Conservation (phyloP, 2,329 filamentous ascomycete genomes). For the Didymella keratinophila region DNA sequence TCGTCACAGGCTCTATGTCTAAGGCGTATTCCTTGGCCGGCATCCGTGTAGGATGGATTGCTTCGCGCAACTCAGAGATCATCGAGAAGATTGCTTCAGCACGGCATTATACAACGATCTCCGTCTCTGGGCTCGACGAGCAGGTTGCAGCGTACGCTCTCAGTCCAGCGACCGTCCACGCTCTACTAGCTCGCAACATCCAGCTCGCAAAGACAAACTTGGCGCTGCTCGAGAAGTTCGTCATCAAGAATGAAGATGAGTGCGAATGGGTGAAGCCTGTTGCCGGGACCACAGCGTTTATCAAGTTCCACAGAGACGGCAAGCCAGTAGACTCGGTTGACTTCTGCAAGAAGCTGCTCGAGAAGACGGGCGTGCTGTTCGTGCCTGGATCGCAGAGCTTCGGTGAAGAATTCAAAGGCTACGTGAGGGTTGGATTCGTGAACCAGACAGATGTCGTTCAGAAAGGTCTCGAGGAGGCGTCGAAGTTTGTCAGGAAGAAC, state of each 20-base stretch:
- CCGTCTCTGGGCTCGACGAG: slow-evolving; percentile 84
- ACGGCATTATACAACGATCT: slow-evolving; percentile 86
- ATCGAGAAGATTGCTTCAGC: slow-evolving; percentile 70
- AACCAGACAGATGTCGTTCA: slow-evolving; percentile 73
- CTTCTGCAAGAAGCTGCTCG: slow-evolving; percentile 73
- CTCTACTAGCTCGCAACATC: slow-evolving; percentile 69
- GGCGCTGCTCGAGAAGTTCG: slow-evolving; percentile 70
- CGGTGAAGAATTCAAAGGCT: slow-evolving; percentile 74
- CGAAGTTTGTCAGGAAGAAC: slow-evolving; percentile 63
- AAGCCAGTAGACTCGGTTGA: slow-evolving; percentile 73
- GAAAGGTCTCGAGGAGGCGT: slow-evolving; percentile 66
- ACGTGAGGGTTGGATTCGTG: slow-evolving; percentile 79
- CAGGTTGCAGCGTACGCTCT: slow-evolving; percentile 79
- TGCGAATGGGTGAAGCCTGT: slow-evolving; percentile 77
- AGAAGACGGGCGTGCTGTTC: slow-evolving; percentile 75
- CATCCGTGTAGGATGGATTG: slow-evolving; percentile 84
- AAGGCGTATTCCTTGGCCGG: slow-evolving; percentile 87
- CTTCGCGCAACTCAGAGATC: slow-evolving; percentile 68
- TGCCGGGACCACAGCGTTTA: slow-evolving; percentile 81
- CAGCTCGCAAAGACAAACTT: slow-evolving; percentile 73
- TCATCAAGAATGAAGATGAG: slow-evolving; percentile 68
- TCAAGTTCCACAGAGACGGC: slow-evolving; percentile 70
- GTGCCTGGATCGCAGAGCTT: slow-evolving; percentile 78
- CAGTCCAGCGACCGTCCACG: slow-evolving; percentile 68
- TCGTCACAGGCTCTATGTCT: slow-evolving; percentile 82